These are phyloP conservation scores for Apiospora arundinis DNA, from an alignment of 2,329 filamentous ascomycete species.

Conservation along the genomic window DNA sequence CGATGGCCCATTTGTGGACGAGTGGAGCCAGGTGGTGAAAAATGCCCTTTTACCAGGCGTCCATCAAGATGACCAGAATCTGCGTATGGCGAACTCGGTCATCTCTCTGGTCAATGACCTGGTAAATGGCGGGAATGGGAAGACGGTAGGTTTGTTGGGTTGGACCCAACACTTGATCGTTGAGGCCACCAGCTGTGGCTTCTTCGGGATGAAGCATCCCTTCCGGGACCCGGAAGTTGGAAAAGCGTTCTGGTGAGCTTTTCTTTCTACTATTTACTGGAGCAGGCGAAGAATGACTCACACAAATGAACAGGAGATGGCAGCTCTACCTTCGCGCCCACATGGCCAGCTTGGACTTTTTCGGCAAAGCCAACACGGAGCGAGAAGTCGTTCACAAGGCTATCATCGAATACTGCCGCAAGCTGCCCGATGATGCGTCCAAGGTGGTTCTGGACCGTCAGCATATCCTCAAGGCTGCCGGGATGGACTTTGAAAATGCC, in stretches of 20 bases:
- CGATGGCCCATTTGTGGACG: neutral
- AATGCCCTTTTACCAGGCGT: neutral
- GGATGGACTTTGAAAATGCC: constrained; percentile 22
- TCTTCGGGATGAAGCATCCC: constrained; percentile 27
- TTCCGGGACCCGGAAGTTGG: constrained; percentile 25
- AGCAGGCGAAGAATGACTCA: neutral
- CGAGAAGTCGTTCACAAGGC: neutral
- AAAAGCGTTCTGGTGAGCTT: constrained; percentile 25
- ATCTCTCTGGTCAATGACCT: neutral
- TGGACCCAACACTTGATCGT: constrained; percentile 26
- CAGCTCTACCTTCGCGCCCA: neutral
- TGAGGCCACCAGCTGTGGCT: constrained; percentile 27
- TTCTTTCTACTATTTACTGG: too few relatives aligned
- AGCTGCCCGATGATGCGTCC: neutral
- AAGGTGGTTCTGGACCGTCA: neutral
- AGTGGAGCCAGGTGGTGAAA: neutral
- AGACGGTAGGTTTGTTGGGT: constrained; percentile 16
- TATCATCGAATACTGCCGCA: neutral
- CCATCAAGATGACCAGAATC: neutral
- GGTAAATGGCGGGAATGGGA: neutral
- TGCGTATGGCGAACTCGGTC: neutral
- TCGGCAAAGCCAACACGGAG: neutral
- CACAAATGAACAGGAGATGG: neutral
- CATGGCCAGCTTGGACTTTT: neutral
- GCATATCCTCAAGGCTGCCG: constrained; percentile 20